phyloP scores from a whole-genome alignment of 2,329 filamentous ascomycete genomes.

The Lasiodiplodia sp. region DNA sequence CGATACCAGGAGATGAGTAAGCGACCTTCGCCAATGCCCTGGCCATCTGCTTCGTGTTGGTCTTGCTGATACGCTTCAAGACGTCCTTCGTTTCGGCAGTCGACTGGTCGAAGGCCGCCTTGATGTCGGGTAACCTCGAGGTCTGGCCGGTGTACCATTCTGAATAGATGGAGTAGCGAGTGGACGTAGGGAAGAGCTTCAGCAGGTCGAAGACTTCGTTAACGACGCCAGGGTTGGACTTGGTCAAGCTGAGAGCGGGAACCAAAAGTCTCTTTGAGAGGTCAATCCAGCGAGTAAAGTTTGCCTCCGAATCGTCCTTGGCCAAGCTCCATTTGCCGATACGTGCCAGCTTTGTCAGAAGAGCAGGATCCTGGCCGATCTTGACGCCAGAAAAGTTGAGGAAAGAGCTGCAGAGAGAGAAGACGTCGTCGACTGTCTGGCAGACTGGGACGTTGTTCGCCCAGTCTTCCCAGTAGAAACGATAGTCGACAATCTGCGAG shows the following conservation, averaged over 20 bases:
- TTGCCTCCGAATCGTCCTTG: constrained; percentile 73
- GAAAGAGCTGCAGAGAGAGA: constrained; percentile 83
- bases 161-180: constrained; percentile 86
- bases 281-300: constrained; percentile 81
- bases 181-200: constrained; percentile 75
- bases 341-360: constrained; percentile 82
- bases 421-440: constrained; percentile 88
- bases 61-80: constrained; percentile 87
- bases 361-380: constrained; percentile 80
- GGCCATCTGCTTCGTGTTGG: constrained; percentile 85
- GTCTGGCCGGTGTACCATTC: constrained; percentile 88
- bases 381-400: constrained; percentile 86
- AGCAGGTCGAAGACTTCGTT: constrained; percentile 88
- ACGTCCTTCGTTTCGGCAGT: constrained; percentile 81
- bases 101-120: constrained; percentile 77
- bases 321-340: constrained; percentile 81
- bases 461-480: constrained; percentile 99
- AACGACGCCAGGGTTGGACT: constrained; percentile 81
- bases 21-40: constrained; percentile 91
- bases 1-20: constrained; percentile 86
- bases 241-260: constrained; percentile 85
- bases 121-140: constrained; percentile 79
- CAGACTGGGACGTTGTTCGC: constrained; percentile 90
- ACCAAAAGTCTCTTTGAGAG: constrained; percentile 85
- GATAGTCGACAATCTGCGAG: constrained; percentile 73